Conservation (phyloP, 345 rosid genomes). For the Melastoma malabathricum region DNA sequence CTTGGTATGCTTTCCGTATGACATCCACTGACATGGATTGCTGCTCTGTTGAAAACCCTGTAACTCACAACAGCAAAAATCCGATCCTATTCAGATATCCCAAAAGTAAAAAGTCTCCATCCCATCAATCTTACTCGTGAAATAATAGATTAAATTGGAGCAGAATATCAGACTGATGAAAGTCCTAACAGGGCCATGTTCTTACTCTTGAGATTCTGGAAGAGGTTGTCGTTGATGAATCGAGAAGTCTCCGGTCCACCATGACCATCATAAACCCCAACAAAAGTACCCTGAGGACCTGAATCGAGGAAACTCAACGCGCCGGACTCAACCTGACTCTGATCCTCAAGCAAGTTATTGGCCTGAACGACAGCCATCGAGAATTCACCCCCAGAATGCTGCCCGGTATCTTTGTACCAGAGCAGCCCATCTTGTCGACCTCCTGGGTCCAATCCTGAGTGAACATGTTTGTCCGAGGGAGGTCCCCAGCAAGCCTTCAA, state of each 20-base stretch:
- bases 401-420: constrained; percentile 92
- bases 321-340: constrained; percentile 93
- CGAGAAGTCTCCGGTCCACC: constrained; percentile 97
- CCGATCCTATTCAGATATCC: background rate
- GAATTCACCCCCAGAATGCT: constrained; percentile 78
- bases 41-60: constrained; percentile 68
- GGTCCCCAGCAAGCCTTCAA: constrained; percentile 83
- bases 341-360: constrained; percentile 84
- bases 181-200: background rate
- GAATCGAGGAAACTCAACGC: constrained; percentile 65
- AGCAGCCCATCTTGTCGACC: constrained; percentile 86
- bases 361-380: constrained; percentile 98
- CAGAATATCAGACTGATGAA: too few relatives aligned
- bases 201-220: constrained; percentile 88
- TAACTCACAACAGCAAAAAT: background rate
- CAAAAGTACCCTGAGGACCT: constrained; percentile 83
- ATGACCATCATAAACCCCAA: constrained; percentile 93
- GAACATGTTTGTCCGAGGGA: constrained; percentile 32
- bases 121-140: too few relatives aligned
- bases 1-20: constrained; percentile 74
- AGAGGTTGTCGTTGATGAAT: constrained; percentile 69
- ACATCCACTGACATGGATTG: constrained; percentile 79
- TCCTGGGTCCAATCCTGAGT: constrained; percentile 37
- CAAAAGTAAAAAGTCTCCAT: background rate
- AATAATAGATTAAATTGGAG: too few relatives aligned